Base-by-base conservation (phyloP, 345 rosid species). In the Eucalyptus erythrocorys region DNA sequence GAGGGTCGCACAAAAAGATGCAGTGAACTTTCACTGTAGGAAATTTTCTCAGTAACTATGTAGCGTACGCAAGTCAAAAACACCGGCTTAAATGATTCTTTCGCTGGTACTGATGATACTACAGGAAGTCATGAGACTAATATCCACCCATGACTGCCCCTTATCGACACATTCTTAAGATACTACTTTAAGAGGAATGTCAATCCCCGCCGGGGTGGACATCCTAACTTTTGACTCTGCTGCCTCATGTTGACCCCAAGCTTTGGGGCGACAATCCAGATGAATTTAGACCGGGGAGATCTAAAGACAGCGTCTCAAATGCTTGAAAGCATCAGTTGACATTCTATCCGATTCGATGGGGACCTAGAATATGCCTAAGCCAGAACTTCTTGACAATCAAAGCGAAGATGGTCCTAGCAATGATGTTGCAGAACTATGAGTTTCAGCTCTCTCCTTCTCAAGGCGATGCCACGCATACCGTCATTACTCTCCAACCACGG, bases 371-470 rank as follows among this genome's bases (percentile, higher is more conserved):
- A 17, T 91, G 93, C 87, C 61, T 91, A 13, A 93, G 94, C 2
- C 91, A 82, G 93, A 11, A 89, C 87, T 95, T 95, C 89, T 92
- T 93, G 11, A 37, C 88, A 90, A 37, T 92, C 13, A 93, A 95
- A 91, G 96, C 94, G 16, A 95, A 76, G 85, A 86, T 92, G 43
- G 94, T 93, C 76, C 85, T 93, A 89, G 94, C 94, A 47, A 91
- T 94, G 93, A 92, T 92, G 57, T 88, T 95, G 88, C 94, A 91
- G 61, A 80, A 90, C 51, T 94, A 90, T 88, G 81, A 88, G 26
- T 92, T 93, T 66, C 80, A 91, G 90, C 93, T 94, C 47, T 93
- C 95, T 24, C 93, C 95, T 45, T 89, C 96, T 14, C 93, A 93
- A 90, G 80, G 87, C 1, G 94, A 93, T 32, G 91, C 96, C 86